Base-by-base conservation (phyloP, 139 green algal genomes). In the Chlamydomonas schloesseri region DNA sequence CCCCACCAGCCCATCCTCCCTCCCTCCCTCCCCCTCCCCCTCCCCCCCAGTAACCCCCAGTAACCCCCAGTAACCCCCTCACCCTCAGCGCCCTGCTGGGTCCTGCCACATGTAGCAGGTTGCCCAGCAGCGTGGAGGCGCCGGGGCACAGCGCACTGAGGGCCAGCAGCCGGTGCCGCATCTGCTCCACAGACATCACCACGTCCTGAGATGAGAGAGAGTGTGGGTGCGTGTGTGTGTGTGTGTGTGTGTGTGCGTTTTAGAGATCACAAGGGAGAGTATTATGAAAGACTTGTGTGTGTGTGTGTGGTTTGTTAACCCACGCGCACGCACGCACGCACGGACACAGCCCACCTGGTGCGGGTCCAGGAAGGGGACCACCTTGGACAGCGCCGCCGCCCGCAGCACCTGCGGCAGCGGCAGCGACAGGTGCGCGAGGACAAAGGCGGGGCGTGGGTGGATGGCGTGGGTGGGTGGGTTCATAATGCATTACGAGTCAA, bases 281-380 rank as follows among this genome's bases (percentile, higher is more conserved):
- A n/a, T n/a, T n/a, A n/a, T n/a, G n/a, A n/a, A n/a, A n/a, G n/a
- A n/a, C n/a, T n/a, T n/a, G n/a, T n/a, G n/a, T n/a, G n/a, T n/a
- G n/a, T n/a, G n/a, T n/a, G n/a, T n/a, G n/a, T n/a, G n/a, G n/a
- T n/a, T 71, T 71, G 13, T 34, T 36, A 23, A 36, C 13, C 64
- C 64, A 71, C 13, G 11, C 4, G 95, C 93, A 28, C 95, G 89
- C 74, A 97, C 86, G 50, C 89, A 71, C 64, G 93, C 84, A 14
- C 94, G 86, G n/a, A n/a, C n/a, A n/a, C n/a, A n/a, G n/a, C n/a
- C n/a, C 29, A 91, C 96, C 83, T 94, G 88, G 89, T 97, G 93
- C 11, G 93, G 90, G 87, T 98, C 95, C 69, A 98, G 89, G 73
- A 98, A 98, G 34, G 92, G 94, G 9, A 86, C 57, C 20, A 98